phyloP scores from a whole-genome alignment of 306 rosid genomes.

The Myrica gale region DNA sequence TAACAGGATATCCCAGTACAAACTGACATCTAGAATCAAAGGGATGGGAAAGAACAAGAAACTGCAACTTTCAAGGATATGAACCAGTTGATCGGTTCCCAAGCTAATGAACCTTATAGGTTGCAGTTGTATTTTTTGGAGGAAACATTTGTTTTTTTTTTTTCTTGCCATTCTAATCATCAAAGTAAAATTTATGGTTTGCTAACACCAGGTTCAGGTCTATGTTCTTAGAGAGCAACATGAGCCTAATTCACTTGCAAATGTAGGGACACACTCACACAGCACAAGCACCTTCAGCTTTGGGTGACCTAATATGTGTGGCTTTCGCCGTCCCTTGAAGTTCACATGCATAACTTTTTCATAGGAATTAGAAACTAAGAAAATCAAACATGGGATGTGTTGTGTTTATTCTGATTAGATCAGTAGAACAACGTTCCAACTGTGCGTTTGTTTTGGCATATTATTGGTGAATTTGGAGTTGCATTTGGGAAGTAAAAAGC shows the following conservation, averaged over 20 bases:
- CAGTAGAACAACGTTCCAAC: neutral
- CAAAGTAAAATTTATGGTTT: neutral
- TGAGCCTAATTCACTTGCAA: neutral
- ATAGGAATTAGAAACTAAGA: neutral
- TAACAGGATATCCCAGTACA: neutral
- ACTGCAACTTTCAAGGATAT: neutral
- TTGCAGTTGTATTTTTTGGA: neutral
- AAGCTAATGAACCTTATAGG: neutral
- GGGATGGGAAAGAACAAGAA: neutral
- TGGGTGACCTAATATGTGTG: neutral
- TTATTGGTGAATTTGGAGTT: neutral
- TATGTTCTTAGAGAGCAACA: neutral
- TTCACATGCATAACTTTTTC: neutral
- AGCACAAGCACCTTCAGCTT: neutral
- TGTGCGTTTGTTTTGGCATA: neutral
- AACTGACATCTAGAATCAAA: neutral
- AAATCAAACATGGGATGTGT: neutral
- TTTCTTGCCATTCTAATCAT: constrained; percentile 2
- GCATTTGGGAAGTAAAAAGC: neutral
- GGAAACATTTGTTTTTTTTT: neutral
- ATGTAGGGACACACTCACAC: neutral
- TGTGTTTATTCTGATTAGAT: neutral
- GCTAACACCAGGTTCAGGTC: neutral
- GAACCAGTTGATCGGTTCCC: neutral
- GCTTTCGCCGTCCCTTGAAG: neutral